Conservation (phyloP, 2,329 filamentous ascomycete genomes). For the Alternaria sp. region DNA sequence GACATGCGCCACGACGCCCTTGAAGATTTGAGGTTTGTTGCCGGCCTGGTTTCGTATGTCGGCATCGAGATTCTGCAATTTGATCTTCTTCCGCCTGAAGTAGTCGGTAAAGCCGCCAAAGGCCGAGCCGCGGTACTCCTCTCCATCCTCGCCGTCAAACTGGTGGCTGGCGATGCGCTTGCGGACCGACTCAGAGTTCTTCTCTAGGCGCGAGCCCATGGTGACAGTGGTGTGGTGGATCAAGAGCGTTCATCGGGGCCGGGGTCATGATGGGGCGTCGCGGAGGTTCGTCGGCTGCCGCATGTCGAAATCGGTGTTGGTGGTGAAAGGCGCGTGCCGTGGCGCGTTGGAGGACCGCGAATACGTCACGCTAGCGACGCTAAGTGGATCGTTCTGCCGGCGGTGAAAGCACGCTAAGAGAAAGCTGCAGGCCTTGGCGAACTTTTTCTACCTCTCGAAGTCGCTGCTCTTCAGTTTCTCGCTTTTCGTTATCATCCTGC, state of each 20-base stretch:
- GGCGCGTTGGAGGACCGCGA: conserved; percentile 17
- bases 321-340: conserved; percentile 16
- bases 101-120: conserved; percentile 94
- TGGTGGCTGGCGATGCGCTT: conserved; percentile 71
- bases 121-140: conserved; percentile 85
- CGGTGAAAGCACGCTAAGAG: conserved; percentile 30
- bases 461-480: conserved; percentile 20
- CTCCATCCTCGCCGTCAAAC: conserved; percentile 82
- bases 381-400: conserved; percentile 25
- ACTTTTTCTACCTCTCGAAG: conserved; percentile 31
- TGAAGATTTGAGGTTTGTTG: conserved; percentile 85
- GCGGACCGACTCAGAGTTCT: conserved; percentile 64
- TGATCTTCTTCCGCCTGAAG: conserved; percentile 94
- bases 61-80: conserved; percentile 91
- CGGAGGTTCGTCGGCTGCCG: neutral
- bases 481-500: conserved; percentile 13
- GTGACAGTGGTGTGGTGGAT: conserved; percentile 19
- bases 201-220: conserved; percentile 69
- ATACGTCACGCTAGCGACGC: conserved; percentile 15
- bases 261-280: conserved; percentile 34
- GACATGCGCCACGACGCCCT: conserved; percentile 86
- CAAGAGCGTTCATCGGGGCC: conserved; percentile 22
- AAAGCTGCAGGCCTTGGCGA: conserved; percentile 35
- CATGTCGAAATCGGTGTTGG: conserved; percentile 6
- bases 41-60: conserved; percentile 73